Percentiles rank a stretch among this genome's conserved stretches.
Conservation (phyloP, 192 early-diverging fungal genomes). For the Spizellomyces punctatus region DNA sequence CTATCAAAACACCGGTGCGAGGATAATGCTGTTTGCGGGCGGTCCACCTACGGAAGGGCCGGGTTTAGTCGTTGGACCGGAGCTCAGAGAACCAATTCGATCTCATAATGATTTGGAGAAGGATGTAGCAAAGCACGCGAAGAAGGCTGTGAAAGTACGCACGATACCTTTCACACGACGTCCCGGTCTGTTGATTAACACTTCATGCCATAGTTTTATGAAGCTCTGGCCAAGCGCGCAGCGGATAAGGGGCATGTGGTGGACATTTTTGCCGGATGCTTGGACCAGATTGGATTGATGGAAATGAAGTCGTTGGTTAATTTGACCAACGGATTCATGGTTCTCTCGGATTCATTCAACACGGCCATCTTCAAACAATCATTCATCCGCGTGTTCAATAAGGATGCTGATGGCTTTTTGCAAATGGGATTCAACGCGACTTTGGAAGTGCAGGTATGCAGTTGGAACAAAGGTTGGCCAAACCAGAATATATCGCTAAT, state of each 20-base stretch:
- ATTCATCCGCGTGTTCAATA: conserved; percentile 92
- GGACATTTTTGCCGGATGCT: conserved; percentile 97
- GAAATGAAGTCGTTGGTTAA: conserved; percentile 95
- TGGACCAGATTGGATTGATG: conserved; percentile 95
- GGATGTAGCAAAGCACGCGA: conserved; percentile 88
- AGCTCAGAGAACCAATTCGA: conserved; percentile 91
- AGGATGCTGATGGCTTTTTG: conserved; percentile 84
- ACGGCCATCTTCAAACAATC: conserved; percentile 97
- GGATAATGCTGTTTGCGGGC: conserved; percentile 92
- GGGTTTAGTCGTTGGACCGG: conserved; percentile 89
- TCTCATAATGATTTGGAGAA: conserved; percentile 99
- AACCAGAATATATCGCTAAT: too few species aligned
- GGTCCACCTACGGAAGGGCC: conserved; percentile 95
- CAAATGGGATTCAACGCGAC: conserved; percentile 98
- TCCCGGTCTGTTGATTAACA: neutral
- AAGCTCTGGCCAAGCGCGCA: conserved; percentile 81
- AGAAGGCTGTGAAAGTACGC: conserved; percentile 84
- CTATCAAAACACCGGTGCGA: conserved; percentile 88
- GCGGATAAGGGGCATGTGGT: conserved; percentile 87
- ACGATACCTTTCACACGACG: neutral
- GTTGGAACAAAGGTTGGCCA: neutral
- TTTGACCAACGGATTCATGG: conserved; percentile 89
- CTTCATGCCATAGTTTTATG: conserved; percentile 74
- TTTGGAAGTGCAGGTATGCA: conserved; percentile 84
- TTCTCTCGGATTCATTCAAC: conserved; percentile 94